phyloP scores from a whole-genome alignment of 345 rosid genomes.

The Populus davidiana region DNA sequence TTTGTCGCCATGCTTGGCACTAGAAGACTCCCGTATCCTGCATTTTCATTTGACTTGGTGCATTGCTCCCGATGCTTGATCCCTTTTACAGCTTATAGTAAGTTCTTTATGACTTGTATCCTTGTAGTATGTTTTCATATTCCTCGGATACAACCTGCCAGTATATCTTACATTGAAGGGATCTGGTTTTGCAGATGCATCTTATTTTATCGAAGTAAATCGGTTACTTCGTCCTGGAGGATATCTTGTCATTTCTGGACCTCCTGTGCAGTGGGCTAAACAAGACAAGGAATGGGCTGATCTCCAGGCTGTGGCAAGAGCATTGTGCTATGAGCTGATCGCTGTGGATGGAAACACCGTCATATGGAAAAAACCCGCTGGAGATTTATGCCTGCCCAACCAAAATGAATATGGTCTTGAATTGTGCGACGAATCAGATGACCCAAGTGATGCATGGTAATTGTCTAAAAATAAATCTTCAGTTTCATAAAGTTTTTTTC shows the following conservation, averaged over 20 bases:
- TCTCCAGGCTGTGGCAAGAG: conserved; percentile 90
- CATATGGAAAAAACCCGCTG: conserved; percentile 87
- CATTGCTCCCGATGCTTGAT: conserved; percentile 95
- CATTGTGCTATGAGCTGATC: conserved; percentile 82
- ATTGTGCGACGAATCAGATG: conserved; percentile 63
- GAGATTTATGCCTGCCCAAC: conserved; percentile 66
- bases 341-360: conserved; percentile 91
- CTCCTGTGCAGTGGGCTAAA: conserved; percentile 98
- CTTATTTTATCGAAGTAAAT: conserved; percentile 92
- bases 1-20: conserved; percentile 99
- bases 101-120: conserved; percentile 32
- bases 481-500: conserved; percentile 1
- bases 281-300: conserved; percentile 99
- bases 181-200: conserved; percentile 64
- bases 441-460: conserved; percentile 82
- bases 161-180: conserved; percentile 18
- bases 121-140: not conserved
- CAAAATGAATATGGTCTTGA: conserved; percentile 75
- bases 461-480: conserved; percentile 10
- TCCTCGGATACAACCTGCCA: conserved; percentile 12
- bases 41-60: conserved; percentile 76
- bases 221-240: conserved; percentile 91
- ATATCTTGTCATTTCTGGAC: conserved; percentile 92
- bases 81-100: conserved; percentile 94
- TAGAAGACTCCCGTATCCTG: conserved; percentile 92